phyloP scores from a whole-genome alignment of 371 early-diverging fungal species.

The Syncephalastrum monosporum region DNA sequence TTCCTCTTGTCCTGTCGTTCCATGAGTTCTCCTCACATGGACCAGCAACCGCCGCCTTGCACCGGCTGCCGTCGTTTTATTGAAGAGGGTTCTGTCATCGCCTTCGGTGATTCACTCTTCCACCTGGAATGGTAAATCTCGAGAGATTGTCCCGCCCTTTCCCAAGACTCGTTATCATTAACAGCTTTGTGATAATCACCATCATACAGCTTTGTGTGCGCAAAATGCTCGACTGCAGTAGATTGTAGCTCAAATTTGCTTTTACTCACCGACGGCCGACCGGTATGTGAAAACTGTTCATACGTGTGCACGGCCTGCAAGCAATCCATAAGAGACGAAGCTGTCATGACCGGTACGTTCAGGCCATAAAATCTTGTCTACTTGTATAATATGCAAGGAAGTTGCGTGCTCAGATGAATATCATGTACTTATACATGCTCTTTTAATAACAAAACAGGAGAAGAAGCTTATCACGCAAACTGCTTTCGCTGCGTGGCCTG shows the following conservation, averaged over 20 bases:
- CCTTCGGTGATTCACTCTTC: conserved; percentile 81
- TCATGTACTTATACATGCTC: too few relatives aligned
- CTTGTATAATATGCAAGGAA: too few relatives aligned
- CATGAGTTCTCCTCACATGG: background rate
- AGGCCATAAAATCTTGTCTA: too few relatives aligned
- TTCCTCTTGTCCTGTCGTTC: too few relatives aligned
- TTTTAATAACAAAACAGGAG: conserved; percentile 37
- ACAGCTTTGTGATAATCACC: background rate
- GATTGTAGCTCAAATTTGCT: conserved; percentile 76
- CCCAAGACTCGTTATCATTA: background rate
- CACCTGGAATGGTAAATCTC: conserved; percentile 71
- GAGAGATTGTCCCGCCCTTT: conserved; percentile 43
- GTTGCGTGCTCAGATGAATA: too few relatives aligned
- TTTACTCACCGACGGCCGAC: conserved; percentile 75
- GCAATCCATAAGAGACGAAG: conserved; percentile 80
- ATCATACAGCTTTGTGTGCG: conserved; percentile 66
- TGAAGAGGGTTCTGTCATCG: conserved; percentile 77
- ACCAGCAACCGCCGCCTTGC: conserved; percentile 43
- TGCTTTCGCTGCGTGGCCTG: conserved; percentile 81
- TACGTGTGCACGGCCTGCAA: conserved; percentile 80
- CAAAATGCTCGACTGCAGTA: conserved; percentile 69
- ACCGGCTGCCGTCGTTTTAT: conserved; percentile 70
- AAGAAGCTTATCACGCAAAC: conserved; percentile 84
- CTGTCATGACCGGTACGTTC: conserved; percentile 74
- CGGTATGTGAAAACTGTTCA: conserved; percentile 84